A percentile compares a stretch with the other conserved stretches of the same genome.
phyloP scores from a whole-genome alignment of 306 rosid species.

The Hylodesmum podocarpum region DNA sequence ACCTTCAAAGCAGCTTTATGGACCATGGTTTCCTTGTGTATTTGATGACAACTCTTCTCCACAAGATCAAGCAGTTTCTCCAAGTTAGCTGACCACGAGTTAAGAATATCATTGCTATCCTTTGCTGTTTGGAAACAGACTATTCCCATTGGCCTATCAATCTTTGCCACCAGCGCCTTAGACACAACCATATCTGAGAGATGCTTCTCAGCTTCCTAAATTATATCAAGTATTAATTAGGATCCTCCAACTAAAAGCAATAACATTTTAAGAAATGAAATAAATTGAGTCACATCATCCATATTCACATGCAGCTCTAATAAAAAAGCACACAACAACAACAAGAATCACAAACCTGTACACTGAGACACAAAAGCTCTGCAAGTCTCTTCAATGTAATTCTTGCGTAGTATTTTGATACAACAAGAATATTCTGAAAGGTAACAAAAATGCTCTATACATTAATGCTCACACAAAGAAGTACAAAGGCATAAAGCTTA shows the following conservation, averaged over 20 bases:
- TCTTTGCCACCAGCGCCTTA: constrained; percentile 87
- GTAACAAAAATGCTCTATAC: not conserved
- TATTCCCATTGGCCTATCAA: constrained; percentile 87
- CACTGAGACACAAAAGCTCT: constrained; percentile 69
- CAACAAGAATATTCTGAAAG: constrained; percentile 84
- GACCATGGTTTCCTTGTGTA: constrained; percentile 96
- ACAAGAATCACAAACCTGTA: constrained; percentile 58
- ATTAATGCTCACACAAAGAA: constrained; percentile 16
- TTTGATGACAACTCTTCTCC: constrained; percentile 96
- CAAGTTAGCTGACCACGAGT: constrained; percentile 90
- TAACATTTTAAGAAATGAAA: not conserved
- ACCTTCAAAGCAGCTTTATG: constrained; percentile 82
- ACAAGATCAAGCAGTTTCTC: constrained; percentile 96
- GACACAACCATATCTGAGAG: constrained; percentile 99
- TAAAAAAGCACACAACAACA: constrained; percentile 8
- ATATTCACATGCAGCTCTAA: constrained; percentile 6
- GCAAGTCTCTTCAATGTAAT: constrained; percentile 73
- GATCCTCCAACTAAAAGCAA: not conserved
- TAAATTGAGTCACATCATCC: not conserved
- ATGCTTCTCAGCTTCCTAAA: constrained; percentile 95
- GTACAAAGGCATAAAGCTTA: constrained; percentile 15
- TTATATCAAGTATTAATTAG: not conserved
- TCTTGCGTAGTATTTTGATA: constrained; percentile 76
- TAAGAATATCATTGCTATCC: constrained; percentile 87
- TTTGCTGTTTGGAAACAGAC: constrained; percentile 81